Conservation (phyloP, 225 moss, liverwort and hornwort species). For the Lunularia cruciata region DNA sequence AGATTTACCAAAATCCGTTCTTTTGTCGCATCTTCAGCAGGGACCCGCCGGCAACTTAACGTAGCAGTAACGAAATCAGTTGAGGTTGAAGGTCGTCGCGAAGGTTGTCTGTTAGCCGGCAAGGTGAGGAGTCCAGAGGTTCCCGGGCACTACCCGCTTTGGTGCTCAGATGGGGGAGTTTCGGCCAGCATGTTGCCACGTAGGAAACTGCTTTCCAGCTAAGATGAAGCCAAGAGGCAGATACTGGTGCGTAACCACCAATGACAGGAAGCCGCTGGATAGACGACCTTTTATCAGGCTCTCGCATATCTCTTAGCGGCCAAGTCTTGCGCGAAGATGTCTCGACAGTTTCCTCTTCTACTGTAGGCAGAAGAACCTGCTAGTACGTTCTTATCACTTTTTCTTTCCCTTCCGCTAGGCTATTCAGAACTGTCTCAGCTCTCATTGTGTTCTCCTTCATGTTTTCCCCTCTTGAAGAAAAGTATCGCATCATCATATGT, state of each 20-base stretch:
- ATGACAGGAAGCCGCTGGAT: neutral
- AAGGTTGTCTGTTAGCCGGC: neutral
- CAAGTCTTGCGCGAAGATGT: neutral
- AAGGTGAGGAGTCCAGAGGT: neutral
- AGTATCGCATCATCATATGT: too few species aligned
- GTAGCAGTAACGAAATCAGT: neutral
- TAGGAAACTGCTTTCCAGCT: neutral
- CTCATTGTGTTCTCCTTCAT: too few species aligned
- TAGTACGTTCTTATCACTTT: too few species aligned
- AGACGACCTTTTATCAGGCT: neutral
- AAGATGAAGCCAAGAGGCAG: neutral
- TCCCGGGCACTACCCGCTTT: neutral
- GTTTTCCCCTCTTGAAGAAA: too few species aligned
- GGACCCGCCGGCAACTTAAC: constrained; percentile 1
- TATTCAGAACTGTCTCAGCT: too few species aligned
- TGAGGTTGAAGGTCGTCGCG: neutral
- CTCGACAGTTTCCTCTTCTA: neutral
- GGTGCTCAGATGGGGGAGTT: neutral
- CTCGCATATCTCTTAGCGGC: neutral
- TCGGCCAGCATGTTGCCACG: constrained; percentile 10
- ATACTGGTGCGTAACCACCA: neutral
- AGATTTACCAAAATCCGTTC: neutral
- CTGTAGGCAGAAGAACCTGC: neutral
- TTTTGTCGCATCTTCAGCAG: neutral
- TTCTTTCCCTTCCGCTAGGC: too few species aligned